A percentile compares a stretch with the other conserved stretches of the same genome.
These are phyloP conservation scores for Podospora appendiculata DNA, from an alignment of 495 filamentous ascomycete genomes.

Conservation along the genomic window DNA sequence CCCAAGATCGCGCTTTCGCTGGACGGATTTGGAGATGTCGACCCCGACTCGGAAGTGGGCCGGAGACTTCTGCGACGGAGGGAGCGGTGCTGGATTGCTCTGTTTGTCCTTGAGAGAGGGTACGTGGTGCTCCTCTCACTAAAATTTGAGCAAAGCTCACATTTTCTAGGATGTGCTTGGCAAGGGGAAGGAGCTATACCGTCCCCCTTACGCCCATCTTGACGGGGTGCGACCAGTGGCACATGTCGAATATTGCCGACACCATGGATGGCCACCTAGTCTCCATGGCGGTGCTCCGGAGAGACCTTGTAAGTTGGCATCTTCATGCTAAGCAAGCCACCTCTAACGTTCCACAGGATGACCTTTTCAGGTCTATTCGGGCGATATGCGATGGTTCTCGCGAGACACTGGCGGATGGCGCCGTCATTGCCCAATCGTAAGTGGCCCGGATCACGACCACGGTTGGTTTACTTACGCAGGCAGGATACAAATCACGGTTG, in stretches of 20 bases:
- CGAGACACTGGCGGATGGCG: slow-evolving; percentile 37
- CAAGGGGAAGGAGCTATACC: slow-evolving; percentile 59
- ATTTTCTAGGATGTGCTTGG: slow-evolving; percentile 51
- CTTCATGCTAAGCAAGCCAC: no score
- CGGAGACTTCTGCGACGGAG: slow-evolving; percentile 52
- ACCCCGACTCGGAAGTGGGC: slow-evolving; percentile 51
- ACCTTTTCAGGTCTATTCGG: slow-evolving; percentile 51
- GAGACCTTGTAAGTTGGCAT: slow-evolving; percentile 50
- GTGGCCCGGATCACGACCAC: slow-evolving; percentile 9
- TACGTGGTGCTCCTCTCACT: slow-evolving; percentile 13
- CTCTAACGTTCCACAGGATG: slow-evolving; percentile 36
- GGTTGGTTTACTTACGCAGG: background rate
- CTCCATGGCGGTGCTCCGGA: slow-evolving; percentile 58
- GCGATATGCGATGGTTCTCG: slow-evolving; percentile 52
- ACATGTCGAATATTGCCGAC: slow-evolving; percentile 53
- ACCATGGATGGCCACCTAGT: slow-evolving; percentile 60
- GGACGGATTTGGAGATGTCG: slow-evolving; percentile 59
- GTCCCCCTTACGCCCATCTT: slow-evolving; percentile 57
- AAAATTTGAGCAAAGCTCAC: no score
- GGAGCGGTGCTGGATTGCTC: slow-evolving; percentile 61
- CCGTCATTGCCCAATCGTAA: slow-evolving; percentile 49
- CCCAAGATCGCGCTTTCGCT: slow-evolving; percentile 54
- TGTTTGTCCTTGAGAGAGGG: slow-evolving; percentile 70
- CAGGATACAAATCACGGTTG: slow-evolving; percentile 53
- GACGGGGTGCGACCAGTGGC: slow-evolving; percentile 61